Evolutionary conservation across 208 protist genomes (phyloP), one percentile per base, ranked within the genome.

Genomic region (Novymonas esmeraldas): DNA sequence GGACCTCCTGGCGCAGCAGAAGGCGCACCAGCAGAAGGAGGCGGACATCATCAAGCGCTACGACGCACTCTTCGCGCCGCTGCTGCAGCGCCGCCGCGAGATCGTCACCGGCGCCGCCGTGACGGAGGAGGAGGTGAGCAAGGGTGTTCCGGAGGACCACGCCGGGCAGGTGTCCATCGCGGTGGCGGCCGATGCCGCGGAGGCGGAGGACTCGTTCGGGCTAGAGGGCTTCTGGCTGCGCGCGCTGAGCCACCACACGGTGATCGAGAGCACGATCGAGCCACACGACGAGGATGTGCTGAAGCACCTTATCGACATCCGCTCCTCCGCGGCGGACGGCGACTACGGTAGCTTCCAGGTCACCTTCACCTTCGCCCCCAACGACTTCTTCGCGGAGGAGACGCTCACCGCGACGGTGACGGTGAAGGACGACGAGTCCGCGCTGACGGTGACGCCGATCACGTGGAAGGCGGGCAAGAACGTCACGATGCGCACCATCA

Each of bases 391-490:
- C 48, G 72, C 87, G 60, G 82, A 93, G 58, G 80, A 90, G 66
- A 62, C 69, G 45, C 77, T 96, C 31, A 82, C 84, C 46, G 62
- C 92, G 11, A 77, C 82, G 24, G 59, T 94, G 50, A 44, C 63
- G n/a, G 60, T 79, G 52, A 66, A 72, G 34, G 85, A 90, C 2
- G 68, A 79, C 41, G 66, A 48, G 16, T 65, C 65, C 39, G 68
- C 70, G 42, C 69, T 96, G 29, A 76, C 73, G 56, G 71, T 88
- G 38, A 79, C 81, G 9, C 64, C 83, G 10, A 72, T 90, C 70
- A 93, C 84, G 52, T 94, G 87, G 91, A 94, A 93, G 63, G 55
- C 73, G 10, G 90, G 90, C 9, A 90, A 92, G 67, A 81, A 96
- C 59, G 76, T 93, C 26, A 93, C 81, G 41, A 76, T 89, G 64